Evolutionary conservation across 805 yeast species (phyloP).

Genomic region (Lachancea meyersii): DNA sequence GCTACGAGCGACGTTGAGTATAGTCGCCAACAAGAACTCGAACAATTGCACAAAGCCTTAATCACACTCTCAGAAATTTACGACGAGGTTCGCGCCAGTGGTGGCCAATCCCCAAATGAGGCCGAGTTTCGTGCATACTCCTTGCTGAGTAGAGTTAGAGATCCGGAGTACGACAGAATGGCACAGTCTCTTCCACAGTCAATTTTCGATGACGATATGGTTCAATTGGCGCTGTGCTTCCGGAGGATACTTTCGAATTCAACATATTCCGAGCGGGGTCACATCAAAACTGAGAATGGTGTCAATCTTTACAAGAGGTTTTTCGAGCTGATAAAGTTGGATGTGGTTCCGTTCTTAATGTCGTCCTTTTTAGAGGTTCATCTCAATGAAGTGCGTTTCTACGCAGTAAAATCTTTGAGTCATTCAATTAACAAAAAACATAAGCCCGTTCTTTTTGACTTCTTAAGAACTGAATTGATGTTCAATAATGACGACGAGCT

Average conservation of each 20-base stretch:
- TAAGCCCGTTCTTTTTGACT: constrained; percentile 50
- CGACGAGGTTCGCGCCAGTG: constrained; percentile 65
- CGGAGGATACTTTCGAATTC: constrained; percentile 64
- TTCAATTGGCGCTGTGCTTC: constrained; percentile 67
- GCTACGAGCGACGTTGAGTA: constrained; percentile 65
- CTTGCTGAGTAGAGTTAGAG: constrained; percentile 69
- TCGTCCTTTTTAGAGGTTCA: constrained; percentile 74
- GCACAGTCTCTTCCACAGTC: constrained; percentile 58
- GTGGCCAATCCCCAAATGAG: constrained; percentile 70
- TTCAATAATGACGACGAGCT: constrained; percentile 58
- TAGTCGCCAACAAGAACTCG: constrained; percentile 92
- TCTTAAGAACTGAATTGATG: constrained; percentile 49
- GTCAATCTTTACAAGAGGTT: constrained; percentile 57
- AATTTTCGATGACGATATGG: constrained; percentile 46
- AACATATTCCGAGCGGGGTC: constrained; percentile 49
- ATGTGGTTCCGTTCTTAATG: constrained; percentile 56
- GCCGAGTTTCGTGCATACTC: constrained; percentile 91
- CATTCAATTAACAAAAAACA: constrained; percentile 64
- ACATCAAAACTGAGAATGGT: constrained; percentile 48
- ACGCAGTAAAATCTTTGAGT: constrained; percentile 62
- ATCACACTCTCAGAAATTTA: constrained; percentile 87
- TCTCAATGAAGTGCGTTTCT: constrained; percentile 70
- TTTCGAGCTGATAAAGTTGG: constrained; percentile 49
- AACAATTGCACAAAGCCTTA: constrained; percentile 85
- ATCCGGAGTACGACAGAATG: constrained; percentile 76